Base-by-base conservation (phyloP, 2,329 filamentous ascomycete genomes). In the Penicillium hordei region DNA sequence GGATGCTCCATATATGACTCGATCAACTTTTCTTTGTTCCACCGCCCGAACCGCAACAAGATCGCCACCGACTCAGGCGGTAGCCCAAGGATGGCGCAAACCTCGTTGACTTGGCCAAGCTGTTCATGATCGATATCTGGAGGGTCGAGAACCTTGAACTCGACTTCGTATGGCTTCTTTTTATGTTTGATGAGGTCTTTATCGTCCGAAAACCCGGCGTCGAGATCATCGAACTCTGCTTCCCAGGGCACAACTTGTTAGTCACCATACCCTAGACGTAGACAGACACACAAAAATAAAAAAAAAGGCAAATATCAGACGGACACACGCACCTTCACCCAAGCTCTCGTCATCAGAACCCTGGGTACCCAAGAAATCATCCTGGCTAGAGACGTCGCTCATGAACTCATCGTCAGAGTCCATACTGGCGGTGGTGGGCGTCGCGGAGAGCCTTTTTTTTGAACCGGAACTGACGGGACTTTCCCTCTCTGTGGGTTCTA, bases 391-490 rank as follows among this genome's bases (percentile, higher is more conserved):
- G 67, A 88, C 82, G 71, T 87, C 86, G 68, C 90, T 95, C 84
- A 94, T 89, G 75, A 93, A 93, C 60, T 97, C 93, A 70, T 97
- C 92, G 68, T 97, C 93, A 9, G 93, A 97, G 79, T 96, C 92
- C 93, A 97, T 97, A 63, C 81, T 84, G 74, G 72, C 78, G 36
- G 78, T 65, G 23, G 79, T 79, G 51, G 78, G 75, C 21, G 76
- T 78, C 60, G 70, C 75, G 57, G 81, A 61, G 60, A 75, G 67
- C 53, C 62, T 65, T 49, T 65, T 66, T 45, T 68, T 68, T 46
- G 59, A 60, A 36, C 57, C 51, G 19, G 59, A 54, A 50, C 60
- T 62, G 25, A 42, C 55, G 27, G 57, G 54, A 36, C 52, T 56
- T 33, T 46, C 50, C 67, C 75, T 34, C 39, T 64, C 53, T 25